Conservation (phyloP, 352 stramenopile genomes). For the Globisporangium spiculum region DNA sequence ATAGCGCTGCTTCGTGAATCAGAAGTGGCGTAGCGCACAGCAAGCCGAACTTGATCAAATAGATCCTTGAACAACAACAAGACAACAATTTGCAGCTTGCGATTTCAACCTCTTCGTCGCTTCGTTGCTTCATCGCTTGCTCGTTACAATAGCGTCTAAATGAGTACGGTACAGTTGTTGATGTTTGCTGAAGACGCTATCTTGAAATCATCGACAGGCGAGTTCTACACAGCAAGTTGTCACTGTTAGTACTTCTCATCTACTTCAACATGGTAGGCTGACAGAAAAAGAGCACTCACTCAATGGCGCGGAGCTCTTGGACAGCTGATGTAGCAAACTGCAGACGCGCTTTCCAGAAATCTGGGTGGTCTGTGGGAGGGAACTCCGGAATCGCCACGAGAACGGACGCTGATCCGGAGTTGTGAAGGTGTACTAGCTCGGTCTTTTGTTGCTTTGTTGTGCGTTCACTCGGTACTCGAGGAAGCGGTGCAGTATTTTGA, state of each 20-base stretch:
- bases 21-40: neutral
- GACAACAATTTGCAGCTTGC: neutral
- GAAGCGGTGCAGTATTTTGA: neutral
- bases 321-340: slow-evolving; percentile 7
- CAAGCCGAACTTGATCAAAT: neutral
- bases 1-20: neutral
- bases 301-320: slow-evolving; percentile 6
- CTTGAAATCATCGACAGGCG: slow-evolving; percentile 14
- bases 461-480: neutral
- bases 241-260: neutral
- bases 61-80: neutral
- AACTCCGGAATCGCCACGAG: slow-evolving; percentile 2
- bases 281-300: slow-evolving; percentile 3
- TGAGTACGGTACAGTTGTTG: neutral
- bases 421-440: neutral
- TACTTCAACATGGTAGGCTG: neutral
- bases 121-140: neutral
- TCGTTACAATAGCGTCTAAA: no score
- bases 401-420: neutral
- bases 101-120: neutral
- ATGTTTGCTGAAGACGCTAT: slow-evolving; percentile 2
- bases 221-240: neutral
- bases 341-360: slow-evolving; percentile 19
- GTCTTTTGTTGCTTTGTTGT: neutral
- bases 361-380: slow-evolving; percentile 5